Percentiles rank a stretch among this genome's conserved stretches.
Evolutionary conservation across 169 alveolate species (phyloP).

Genomic region (Cryptosporidium tyzzeri): DNA sequence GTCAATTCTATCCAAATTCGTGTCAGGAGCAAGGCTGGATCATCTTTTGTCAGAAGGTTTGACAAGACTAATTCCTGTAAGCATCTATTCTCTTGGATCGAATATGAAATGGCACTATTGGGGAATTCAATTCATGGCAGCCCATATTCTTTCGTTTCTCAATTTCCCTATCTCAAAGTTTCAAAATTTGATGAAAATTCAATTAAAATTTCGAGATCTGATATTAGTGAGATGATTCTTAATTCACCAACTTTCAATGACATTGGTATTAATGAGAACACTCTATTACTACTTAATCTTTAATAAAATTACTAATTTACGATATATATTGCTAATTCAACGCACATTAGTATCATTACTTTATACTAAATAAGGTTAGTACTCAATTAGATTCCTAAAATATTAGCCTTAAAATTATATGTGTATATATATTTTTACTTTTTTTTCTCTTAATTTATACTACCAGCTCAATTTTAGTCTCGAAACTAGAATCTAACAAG

Average conservation of each 20-base stretch:
- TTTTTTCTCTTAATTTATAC: neutral
- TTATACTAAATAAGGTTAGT: neutral
- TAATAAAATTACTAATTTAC: neutral
- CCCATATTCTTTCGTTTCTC: constrained; percentile 38
- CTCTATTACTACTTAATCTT: constrained; percentile 17
- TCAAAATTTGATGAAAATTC: constrained; percentile 14
- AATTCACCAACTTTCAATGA: constrained; percentile 48
- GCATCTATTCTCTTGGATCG: constrained; percentile 47
- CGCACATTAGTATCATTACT: neutral
- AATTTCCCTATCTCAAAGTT: constrained; percentile 30
- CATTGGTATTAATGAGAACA: constrained; percentile 23
- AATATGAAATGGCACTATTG: constrained; percentile 44
- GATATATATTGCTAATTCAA: neutral
- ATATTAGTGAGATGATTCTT: neutral
- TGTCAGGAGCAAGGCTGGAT: constrained; percentile 21
- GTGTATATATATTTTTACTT: too few species aligned
- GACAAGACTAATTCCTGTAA: neutral
- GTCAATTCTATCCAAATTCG: constrained; percentile 36
- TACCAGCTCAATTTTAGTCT: neutral
- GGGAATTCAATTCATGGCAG: constrained; percentile 28
- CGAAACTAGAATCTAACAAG: neutral
- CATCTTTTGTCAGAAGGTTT: constrained; percentile 47
- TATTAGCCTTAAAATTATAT: neutral
- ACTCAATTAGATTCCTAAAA: neutral
- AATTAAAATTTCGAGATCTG: constrained; percentile 38